Conservation (phyloP, 2,329 filamentous ascomycete genomes). For the Ceratocystiopsis brevicomis region DNA sequence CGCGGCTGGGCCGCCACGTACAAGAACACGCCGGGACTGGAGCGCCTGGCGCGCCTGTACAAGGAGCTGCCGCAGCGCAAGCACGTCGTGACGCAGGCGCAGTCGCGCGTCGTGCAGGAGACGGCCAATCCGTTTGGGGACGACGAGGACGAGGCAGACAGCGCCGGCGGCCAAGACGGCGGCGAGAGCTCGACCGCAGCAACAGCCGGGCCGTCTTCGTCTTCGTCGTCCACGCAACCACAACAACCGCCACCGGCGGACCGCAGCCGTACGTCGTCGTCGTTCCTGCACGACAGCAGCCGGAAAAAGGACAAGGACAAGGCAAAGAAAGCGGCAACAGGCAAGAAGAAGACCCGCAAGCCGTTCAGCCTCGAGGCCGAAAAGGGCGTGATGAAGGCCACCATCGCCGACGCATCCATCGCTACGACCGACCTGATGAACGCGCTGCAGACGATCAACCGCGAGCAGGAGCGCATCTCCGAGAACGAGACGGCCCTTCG, state of each 20-base stretch:
- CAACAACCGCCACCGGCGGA: neutral
- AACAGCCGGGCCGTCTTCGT: constrained; percentile 7
- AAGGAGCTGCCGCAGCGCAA: constrained; percentile 48
- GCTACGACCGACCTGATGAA: constrained; percentile 84
- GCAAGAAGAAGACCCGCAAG: constrained; percentile 38
- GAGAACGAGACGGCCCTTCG: constrained; percentile 58
- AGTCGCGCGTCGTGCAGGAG: constrained; percentile 68
- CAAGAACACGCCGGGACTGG: constrained; percentile 61
- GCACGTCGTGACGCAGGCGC: constrained; percentile 54
- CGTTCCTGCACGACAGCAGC: neutral
- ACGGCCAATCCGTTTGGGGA: constrained; percentile 55
- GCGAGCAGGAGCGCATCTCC: constrained; percentile 72
- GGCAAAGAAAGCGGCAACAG: constrained; percentile 24
- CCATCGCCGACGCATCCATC: constrained; percentile 78
- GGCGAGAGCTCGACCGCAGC: constrained; percentile 2
- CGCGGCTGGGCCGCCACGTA: constrained; percentile 71
- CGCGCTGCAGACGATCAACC: constrained; percentile 72
- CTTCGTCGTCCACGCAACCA: constrained; percentile 5
- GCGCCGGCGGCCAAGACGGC: constrained; percentile 5
- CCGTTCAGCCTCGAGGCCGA: constrained; percentile 74
- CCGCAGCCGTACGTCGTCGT: constrained; percentile 12
- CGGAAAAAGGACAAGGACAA: constrained; percentile 28
- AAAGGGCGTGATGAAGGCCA: constrained; percentile 67
- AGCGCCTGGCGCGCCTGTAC: constrained; percentile 63
- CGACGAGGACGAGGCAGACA: constrained; percentile 38